These are phyloP conservation scores for Coelastrella sp. DNA, from an alignment of 139 green algal species.

Conservation along the genomic window DNA sequence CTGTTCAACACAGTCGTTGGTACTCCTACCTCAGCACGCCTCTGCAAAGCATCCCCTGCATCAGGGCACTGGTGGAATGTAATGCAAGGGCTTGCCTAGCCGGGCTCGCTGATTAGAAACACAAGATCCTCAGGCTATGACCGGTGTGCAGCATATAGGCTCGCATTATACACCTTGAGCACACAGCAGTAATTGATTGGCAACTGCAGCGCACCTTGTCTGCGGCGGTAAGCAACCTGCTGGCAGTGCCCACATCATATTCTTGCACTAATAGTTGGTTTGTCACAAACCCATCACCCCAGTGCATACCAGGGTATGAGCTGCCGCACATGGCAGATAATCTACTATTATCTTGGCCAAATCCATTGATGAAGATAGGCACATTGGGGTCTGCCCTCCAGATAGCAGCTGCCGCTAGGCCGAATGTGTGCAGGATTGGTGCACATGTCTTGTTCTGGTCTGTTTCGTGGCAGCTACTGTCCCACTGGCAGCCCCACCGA, in stretches of 20 bases:
- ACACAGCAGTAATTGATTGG: too few species aligned
- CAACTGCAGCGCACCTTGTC: conserved; percentile 3
- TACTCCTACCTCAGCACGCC: too few species aligned
- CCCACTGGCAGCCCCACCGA: conserved; percentile 10
- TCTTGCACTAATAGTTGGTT: neutral
- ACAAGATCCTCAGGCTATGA: too few species aligned
- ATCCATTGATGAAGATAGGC: conserved; percentile 30
- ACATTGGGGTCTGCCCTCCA: neutral
- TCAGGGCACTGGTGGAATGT: too few species aligned
- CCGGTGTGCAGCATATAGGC: too few species aligned
- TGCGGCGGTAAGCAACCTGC: neutral
- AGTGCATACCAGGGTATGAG: conserved; percentile 23
- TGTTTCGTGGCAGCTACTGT: neutral
- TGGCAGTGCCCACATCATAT: neutral
- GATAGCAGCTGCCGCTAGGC: neutral
- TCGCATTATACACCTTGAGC: too few species aligned
- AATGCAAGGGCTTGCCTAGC: too few species aligned
- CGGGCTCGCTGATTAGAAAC: too few species aligned
- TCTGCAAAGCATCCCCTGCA: too few species aligned
- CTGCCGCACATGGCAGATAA: neutral
- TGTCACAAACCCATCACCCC: conserved; percentile 30
- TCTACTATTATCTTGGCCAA: conserved; percentile 26
- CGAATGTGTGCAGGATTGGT: neutral
- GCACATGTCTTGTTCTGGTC: neutral
- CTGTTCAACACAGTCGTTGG: too few species aligned